Percentiles rank a stretch among this genome's conserved stretches.
Evolutionary conservation across 2,329 filamentous ascomycete genomes (phyloP).

Genomic region (Ophiostoma tasmaniense): DNA sequence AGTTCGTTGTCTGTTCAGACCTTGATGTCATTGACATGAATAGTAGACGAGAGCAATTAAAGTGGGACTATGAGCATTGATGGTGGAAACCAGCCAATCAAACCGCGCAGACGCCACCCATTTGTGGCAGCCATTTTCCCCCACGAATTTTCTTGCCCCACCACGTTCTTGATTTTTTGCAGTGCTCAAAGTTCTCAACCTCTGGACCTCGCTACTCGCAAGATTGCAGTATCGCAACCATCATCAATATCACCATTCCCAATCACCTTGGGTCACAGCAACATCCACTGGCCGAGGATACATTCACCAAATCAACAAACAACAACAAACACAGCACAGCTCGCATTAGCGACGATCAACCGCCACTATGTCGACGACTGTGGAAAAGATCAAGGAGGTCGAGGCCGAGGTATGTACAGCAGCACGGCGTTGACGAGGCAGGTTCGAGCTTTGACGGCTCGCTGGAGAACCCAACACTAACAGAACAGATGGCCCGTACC

Average conservation of each 20-base stretch:
- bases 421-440: background rate
- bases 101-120: background rate
- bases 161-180: slow-evolving; percentile 17
- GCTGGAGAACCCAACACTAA: background rate
- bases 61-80: background rate
- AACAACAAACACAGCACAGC: background rate
- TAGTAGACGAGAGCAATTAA: background rate
- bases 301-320: background rate
- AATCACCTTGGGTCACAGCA: background rate
- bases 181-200: background rate
- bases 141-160: slow-evolving; percentile 20
- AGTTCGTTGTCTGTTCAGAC: background rate
- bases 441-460: background rate
- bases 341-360: slow-evolving; percentile 11
- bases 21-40: background rate
- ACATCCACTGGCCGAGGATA: background rate
- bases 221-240: no score
- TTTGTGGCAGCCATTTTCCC: slow-evolving; percentile 5
- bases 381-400: slow-evolving; percentile 98
- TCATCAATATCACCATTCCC: background rate
- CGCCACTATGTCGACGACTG: slow-evolving; percentile 83
- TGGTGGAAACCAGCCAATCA: background rate
- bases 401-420: slow-evolving; percentile 70
- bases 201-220: no score
- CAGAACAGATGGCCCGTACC: slow-evolving; percentile 74